phyloP scores from a whole-genome alignment of 2,329 filamentous ascomycete genomes.

The Graphilbum fragrans region DNA sequence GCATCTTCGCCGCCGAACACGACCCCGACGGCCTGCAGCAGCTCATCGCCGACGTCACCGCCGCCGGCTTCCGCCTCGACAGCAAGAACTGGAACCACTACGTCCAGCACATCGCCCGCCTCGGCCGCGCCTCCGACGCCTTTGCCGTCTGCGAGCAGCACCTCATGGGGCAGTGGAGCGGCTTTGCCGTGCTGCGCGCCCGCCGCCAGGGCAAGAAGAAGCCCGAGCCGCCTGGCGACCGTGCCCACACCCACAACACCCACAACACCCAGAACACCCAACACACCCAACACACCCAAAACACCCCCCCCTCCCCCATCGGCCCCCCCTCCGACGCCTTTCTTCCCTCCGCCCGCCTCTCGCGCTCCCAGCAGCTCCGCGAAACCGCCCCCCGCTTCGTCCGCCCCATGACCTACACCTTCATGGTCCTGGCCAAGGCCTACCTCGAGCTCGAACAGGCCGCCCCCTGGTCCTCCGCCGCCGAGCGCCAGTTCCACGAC shows the following conservation, averaged over 20 bases:
- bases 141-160: conserved; percentile 63
- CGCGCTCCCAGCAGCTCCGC: conserved; percentile 19
- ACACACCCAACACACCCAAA: no score
- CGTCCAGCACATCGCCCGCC: conserved; percentile 52
- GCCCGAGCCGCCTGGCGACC: not conserved
- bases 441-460: conserved; percentile 36
- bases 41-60: conserved; percentile 37
- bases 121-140: conserved; percentile 49
- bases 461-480: conserved; percentile 34
- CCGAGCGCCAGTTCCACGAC: conserved; percentile 24
- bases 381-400: conserved; percentile 23
- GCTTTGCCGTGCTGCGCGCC: conserved; percentile 42
- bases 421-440: conserved; percentile 35
- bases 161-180: conserved; percentile 68
- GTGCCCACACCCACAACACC: not conserved
- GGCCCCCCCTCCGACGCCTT: not conserved
- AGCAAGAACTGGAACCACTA: conserved; percentile 72
- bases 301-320: not conserved
- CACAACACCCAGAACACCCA: not conserved
- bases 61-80: conserved; percentile 61
- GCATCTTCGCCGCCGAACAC: conserved; percentile 25
- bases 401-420: conserved; percentile 29
- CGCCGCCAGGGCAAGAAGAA: conserved; percentile 3
- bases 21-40: conserved; percentile 37
- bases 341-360: not conserved